Conservation (phyloP, 2,329 filamentous ascomycete genomes). For the Aspergillus brasiliensis region DNA sequence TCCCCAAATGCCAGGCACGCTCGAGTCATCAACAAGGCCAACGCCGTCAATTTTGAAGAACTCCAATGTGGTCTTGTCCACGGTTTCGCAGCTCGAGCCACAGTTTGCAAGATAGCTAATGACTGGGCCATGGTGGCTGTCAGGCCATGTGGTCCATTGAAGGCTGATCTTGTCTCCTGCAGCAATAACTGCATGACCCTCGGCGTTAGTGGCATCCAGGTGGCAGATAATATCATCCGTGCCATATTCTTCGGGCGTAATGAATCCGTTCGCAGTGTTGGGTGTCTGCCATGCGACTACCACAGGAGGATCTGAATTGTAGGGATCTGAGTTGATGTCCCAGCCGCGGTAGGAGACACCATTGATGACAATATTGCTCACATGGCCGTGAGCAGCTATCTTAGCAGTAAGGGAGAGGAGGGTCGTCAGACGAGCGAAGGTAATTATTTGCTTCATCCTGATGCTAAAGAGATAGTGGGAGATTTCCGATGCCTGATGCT, state of each 20-base stretch:
- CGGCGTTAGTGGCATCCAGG: slow-evolving; percentile 53
- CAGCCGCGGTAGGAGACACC: slow-evolving; percentile 22
- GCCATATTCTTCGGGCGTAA: slow-evolving; percentile 45
- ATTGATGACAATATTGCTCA: slow-evolving; percentile 23
- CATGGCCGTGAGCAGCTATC: slow-evolving; percentile 16
- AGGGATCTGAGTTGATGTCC: slow-evolving; percentile 35
- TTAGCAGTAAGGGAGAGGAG: not conserved
- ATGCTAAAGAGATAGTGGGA: not conserved
- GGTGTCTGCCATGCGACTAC: slow-evolving; percentile 57
- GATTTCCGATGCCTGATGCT: not conserved
- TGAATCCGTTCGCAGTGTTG: slow-evolving; percentile 55
- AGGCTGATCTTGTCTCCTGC: slow-evolving; percentile 61
- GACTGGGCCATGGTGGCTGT: slow-evolving; percentile 62
- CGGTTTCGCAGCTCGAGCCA: slow-evolving; percentile 54
- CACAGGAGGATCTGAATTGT: slow-evolving; percentile 36
- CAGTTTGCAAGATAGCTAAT: slow-evolving; percentile 64
- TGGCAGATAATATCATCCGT: slow-evolving; percentile 61
- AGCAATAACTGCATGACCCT: slow-evolving; percentile 54
- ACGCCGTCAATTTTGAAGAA: slow-evolving; percentile 64
- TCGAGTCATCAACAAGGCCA: slow-evolving; percentile 51
- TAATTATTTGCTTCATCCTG: not conserved
- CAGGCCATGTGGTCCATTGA: slow-evolving; percentile 66
- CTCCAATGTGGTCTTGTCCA: slow-evolving; percentile 53
- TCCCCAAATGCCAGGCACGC: slow-evolving; percentile 54
- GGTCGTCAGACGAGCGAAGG: not conserved